These are phyloP conservation scores for Daedaleopsis nitida DNA, from an alignment of 768 basidiomycete genomes.

Conservation along the genomic window DNA sequence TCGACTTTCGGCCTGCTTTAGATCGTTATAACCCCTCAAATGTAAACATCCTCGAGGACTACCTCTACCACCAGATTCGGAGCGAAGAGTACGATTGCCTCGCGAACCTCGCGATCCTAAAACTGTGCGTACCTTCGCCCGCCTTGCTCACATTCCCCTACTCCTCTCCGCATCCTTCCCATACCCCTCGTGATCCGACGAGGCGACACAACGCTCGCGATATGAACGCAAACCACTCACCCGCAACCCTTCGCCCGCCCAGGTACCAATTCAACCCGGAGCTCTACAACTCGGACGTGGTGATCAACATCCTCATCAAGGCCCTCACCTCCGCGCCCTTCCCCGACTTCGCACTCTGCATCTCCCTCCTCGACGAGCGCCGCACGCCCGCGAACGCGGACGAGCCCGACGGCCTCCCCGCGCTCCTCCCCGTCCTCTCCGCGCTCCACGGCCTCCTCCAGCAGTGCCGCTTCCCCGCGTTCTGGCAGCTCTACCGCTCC, in stretches of 20 bases:
- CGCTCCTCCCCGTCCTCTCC: constrained; percentile 68
- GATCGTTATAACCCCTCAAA: constrained; percentile 98
- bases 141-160: neutral
- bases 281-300: constrained; percentile 90
- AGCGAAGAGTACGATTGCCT: constrained; percentile 92
- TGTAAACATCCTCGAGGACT: constrained; percentile 91
- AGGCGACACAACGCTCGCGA: too few species aligned
- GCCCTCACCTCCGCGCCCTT: constrained; percentile 81
- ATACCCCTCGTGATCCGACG: neutral
- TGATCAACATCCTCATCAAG: constrained; percentile 93
- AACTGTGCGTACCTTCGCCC: constrained; percentile 60
- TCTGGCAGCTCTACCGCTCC: constrained; percentile 79
- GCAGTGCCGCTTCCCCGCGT: constrained; percentile 85
- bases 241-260: constrained; percentile 3
- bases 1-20: constrained; percentile 32
- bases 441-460: constrained; percentile 70
- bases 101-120: constrained; percentile 92
- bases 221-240: too few species aligned
- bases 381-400: constrained; percentile 54
- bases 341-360: constrained; percentile 93
- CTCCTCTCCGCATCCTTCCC: neutral
- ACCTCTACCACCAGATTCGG: constrained; percentile 92
- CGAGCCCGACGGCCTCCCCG: constrained; percentile 80
- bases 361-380: constrained; percentile 88
- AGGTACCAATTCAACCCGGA: constrained; percentile 97